Evolutionary conservation across 1,139 yeast genomes (phyloP).

Genomic region (Yamadazyma jaroonii): DNA sequence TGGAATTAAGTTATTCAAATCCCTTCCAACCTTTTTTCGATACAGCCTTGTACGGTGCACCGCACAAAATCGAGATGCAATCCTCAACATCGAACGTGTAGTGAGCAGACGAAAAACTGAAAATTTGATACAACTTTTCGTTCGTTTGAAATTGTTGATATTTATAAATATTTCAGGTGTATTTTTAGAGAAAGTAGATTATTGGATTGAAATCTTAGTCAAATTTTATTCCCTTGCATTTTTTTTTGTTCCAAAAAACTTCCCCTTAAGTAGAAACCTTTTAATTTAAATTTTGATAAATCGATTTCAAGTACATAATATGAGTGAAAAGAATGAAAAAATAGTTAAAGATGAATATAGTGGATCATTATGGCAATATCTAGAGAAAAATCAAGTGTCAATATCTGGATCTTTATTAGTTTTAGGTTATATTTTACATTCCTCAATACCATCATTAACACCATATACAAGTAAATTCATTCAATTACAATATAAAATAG

Average conservation of each 20-base stretch:
- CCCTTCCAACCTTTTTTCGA: too few species aligned
- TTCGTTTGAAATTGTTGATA: neutral
- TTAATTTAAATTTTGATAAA: too few species aligned
- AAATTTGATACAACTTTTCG: constrained; percentile 3
- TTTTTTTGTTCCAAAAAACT: too few species aligned
- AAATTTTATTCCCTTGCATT: neutral
- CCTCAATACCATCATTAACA: constrained; percentile 18
- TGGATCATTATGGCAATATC: constrained; percentile 25
- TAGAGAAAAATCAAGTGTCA: constrained; percentile 41
- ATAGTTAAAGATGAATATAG: constrained; percentile 14
- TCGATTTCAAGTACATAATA: neutral
- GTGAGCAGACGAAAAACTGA: constrained; percentile 4
- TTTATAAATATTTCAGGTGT: neutral
- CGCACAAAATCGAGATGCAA: neutral
- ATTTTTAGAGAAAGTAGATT: too few species aligned
- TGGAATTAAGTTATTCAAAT: too few species aligned
- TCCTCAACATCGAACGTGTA: constrained; percentile 4
- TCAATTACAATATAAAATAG: constrained; percentile 44
- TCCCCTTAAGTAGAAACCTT: too few species aligned
- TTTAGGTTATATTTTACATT: constrained; percentile 26
- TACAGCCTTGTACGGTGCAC: neutral
- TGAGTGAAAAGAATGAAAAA: neutral
- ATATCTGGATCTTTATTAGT: constrained; percentile 30
- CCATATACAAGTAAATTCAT: constrained; percentile 42
- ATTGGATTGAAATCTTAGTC: too few species aligned